A percentile compares a stretch with the other conserved stretches of the same genome.
Conservation (phyloP, 495 filamentous ascomycete genomes). For the Annulohypoxylon nitens region DNA sequence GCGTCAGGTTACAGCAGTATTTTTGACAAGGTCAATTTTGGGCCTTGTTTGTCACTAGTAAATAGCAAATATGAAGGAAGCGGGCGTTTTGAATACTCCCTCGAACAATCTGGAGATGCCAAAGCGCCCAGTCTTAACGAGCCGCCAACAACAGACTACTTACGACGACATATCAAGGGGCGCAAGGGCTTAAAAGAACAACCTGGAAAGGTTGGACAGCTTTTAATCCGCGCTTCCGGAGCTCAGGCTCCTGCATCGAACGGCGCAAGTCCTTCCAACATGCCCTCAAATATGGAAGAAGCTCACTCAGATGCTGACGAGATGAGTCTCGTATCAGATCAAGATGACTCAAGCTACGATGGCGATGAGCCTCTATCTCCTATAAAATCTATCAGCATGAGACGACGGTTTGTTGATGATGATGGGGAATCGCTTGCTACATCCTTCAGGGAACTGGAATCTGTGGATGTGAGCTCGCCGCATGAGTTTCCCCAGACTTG, state of each 20-base stretch:
- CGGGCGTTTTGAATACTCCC: conserved; percentile 61
- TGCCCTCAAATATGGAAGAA: conserved; percentile 51
- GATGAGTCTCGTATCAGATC: conserved; percentile 61
- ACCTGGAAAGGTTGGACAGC: conserved; percentile 51
- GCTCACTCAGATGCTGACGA: conserved; percentile 61
- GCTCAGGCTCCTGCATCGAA: conserved; percentile 44
- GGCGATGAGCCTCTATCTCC: conserved; percentile 61
- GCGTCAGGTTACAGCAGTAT: conserved; percentile 51
- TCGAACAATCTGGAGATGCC: conserved; percentile 39
- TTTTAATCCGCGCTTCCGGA: conserved; percentile 51
- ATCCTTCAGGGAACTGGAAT: conserved; percentile 61
- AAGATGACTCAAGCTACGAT: conserved; percentile 62
- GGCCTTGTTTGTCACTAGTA: conserved; percentile 59
- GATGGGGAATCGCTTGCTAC: conserved; percentile 62
- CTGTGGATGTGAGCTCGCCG: conserved; percentile 52
- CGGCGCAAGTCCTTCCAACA: conserved; percentile 45
- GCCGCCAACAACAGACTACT: conserved; percentile 58
- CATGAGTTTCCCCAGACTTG: conserved; percentile 59
- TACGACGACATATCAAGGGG: conserved; percentile 53
- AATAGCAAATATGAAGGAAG: conserved; percentile 66
- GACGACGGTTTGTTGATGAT: conserved; percentile 56
- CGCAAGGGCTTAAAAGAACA: conserved; percentile 56
- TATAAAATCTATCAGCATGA: conserved; percentile 56
- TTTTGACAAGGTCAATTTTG: conserved; percentile 65
- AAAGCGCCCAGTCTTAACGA: conserved; percentile 32